Base-by-base conservation (phyloP, 345 rosid species). In the Aurinia saxatilis region DNA sequence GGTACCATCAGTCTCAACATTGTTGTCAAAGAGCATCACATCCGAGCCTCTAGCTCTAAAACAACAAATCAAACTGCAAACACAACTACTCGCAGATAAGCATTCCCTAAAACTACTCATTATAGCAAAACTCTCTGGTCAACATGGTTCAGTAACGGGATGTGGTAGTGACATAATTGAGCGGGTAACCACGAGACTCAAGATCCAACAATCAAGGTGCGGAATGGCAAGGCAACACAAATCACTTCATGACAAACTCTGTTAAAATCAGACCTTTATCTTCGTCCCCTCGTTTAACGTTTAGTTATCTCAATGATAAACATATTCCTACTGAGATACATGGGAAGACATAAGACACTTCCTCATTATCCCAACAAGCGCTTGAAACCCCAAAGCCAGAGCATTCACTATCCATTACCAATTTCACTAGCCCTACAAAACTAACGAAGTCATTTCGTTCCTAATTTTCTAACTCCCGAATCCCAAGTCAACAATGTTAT, bases 41-140 rank as follows among this genome's bases (percentile, higher is more conserved):
- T 33, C 47, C 30, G 2, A 33, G 49, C 39, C 5, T 45, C 7
- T 10, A 44, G 44, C 35, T 60, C 7, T 1, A 10, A 51, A 53
- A 61, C 36, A 52, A 46, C 3, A 61, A 17, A 52, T 52, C 38
- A 68, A 25, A 61, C 37, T 53, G 25, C 42, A 61, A n/a, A 45
- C 8, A 60, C 21, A 42, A 35, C 17, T 6, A 58, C 0, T 67
- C 46, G 52, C 5, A 5, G 6, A 2, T 25, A 52, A 52, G 33
- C 57, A 40, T 17, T 40, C 13, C 9, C 30, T 9, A 21, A n/a
- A 16, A 10, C 14, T 50, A 50, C 17, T 19, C 3, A 0, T 15
- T 30, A 18, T 23, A 29, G 9, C 5, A 42, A 18, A 17, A 12
- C 3, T 25, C 15, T 36, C 36, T 49, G 23, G 15, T 48, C 45